phyloP scores from a whole-genome alignment of 345 rosid genomes.

The Streptanthus diversifolius region DNA sequence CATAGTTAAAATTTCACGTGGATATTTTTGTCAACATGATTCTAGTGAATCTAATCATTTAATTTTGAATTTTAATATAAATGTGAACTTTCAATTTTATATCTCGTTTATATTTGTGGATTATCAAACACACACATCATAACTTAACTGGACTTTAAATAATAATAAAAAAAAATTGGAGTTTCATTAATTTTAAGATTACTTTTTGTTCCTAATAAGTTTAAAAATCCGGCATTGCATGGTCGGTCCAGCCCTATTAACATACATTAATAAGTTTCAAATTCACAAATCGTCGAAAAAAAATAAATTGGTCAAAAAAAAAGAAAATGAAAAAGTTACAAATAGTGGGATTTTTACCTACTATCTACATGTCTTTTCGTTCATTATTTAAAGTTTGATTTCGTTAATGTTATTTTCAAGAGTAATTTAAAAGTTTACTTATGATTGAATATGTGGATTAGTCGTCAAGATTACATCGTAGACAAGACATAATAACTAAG shows the following conservation, averaged over 20 bases:
- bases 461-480: neutral
- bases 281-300: no score
- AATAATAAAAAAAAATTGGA: neutral
- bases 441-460: slow-evolving; percentile 4
- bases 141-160: neutral
- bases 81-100: neutral
- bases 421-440: neutral
- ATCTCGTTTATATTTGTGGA: neutral
- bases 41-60: neutral
- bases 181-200: neutral
- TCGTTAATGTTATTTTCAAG: neutral
- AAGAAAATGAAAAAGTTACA: neutral
- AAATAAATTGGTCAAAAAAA: no score
- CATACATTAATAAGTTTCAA: neutral
- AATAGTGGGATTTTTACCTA: neutral
- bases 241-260: neutral
- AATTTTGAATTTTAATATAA: neutral
- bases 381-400: neutral
- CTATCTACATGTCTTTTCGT: neutral
- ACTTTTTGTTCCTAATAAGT: neutral
- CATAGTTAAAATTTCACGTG: neutral
- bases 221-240: neutral
- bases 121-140: neutral
- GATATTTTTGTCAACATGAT: neutral
- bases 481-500: slow-evolving; percentile 21